Evolutionary conservation across 2,329 filamentous ascomycete species (phyloP).

Genomic region (Neofusicoccum sp.): DNA sequence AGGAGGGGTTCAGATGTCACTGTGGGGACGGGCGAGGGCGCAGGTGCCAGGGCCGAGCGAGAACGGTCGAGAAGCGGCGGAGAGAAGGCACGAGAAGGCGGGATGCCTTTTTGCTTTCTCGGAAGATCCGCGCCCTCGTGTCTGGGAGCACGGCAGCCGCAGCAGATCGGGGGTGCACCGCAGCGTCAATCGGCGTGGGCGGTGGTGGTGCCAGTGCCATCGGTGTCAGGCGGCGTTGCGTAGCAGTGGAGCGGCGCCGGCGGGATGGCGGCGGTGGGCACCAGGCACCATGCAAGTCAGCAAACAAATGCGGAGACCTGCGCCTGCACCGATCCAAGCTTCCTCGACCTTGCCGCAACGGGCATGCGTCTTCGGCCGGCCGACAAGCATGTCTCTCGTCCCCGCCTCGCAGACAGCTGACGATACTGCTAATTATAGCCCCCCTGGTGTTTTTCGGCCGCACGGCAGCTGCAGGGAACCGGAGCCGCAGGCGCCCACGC

Average conservation of each 20-base stretch:
- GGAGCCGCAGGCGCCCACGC: too few relatives aligned
- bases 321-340: not conserved
- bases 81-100: slow-evolving; percentile 6
- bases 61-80: not conserved
- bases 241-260: not conserved
- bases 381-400: not conserved
- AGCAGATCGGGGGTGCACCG: not conserved
- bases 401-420: not conserved
- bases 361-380: not conserved
- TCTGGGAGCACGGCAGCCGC: not conserved
- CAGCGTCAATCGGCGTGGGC: not conserved
- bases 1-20: not conserved
- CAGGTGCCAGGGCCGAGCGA: not conserved
- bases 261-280: not conserved
- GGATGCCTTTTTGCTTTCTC: not conserved
- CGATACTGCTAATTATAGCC: not conserved
- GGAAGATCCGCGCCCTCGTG: not conserved
- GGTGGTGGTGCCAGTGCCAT: not conserved
- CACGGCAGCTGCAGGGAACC: too few relatives aligned
- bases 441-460: too few relatives aligned
- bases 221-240: slow-evolving; percentile 3
- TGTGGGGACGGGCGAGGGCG: not conserved
- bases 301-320: slow-evolving; percentile 1
- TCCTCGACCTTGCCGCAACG: not conserved
- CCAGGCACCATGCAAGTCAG: not conserved